Evolutionary conservation across 768 basidiomycete species (phyloP), one percentile per base, ranked within the genome.

Genomic region (Lactarius akahatsu): DNA sequence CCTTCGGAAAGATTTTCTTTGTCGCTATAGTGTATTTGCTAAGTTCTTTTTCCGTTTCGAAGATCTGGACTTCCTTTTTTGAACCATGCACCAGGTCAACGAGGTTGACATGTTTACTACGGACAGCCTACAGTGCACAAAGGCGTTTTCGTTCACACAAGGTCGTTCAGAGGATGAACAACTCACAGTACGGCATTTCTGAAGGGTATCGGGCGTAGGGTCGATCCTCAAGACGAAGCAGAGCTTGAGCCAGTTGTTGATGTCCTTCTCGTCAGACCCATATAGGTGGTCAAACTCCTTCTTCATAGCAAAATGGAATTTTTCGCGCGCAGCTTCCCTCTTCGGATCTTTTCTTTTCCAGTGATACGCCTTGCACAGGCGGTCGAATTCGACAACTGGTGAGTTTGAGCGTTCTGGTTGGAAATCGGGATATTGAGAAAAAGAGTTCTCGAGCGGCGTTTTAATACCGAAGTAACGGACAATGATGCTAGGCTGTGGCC

Each of bases 1-100:
- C 50, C n/a, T 71, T 74, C 1, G 76, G 77, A 28, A 78, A 63
- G 63, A 10, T 45, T 54, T 54, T 69, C 47, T 1, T 13, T 10
- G 1, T 38, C 15, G 34, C 16, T 40, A 16, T 62, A 20, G 68
- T 56, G 56, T 69, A 69, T 10, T 56, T 15, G 15, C 52, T 50
- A 30, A 69, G 61, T 0, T 18, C 50, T 34, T 18, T 26, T 20
- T 56, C 41, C 7, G 59, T 40, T 18, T 45, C 26, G 41, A 68
- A 63, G 10, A 56, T 4, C 10, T 18, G 13, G 34, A 66, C 59
- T 30, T 57, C 13, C 13, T 61, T 34, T 18, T 62, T 61, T n/a
- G 30, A 28, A n/a, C 54, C 47, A 45, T 63, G 56, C 28, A 69
- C 57, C 11, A 69, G 40, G 63, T 69, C 68, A n/a, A 69, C 66